Conservation (phyloP, 2,329 filamentous ascomycete genomes). For the Leptographium radiaticola region DNA sequence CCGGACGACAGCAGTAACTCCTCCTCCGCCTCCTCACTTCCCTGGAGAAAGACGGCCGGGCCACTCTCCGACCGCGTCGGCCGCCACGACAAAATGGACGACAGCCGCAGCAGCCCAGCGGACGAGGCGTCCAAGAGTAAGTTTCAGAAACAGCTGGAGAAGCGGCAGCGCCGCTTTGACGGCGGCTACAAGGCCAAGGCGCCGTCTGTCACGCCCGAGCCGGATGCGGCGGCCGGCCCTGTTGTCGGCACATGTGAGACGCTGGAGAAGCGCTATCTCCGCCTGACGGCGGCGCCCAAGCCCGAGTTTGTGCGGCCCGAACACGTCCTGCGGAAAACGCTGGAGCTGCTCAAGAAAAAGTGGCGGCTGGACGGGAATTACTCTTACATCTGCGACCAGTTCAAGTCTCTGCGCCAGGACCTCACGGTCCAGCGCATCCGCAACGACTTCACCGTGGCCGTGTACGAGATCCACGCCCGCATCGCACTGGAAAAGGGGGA, state of each 20-base stretch:
- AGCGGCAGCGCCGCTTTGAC: slow-evolving; percentile 79
- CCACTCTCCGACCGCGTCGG: slow-evolving; percentile 63
- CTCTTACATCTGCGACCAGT: slow-evolving; percentile 95
- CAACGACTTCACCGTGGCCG: slow-evolving; percentile 89
- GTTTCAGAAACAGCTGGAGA: slow-evolving; percentile 76
- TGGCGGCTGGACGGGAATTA: slow-evolving; percentile 93
- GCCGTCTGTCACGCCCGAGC: slow-evolving; percentile 32
- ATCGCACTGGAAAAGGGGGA: slow-evolving; percentile 97
- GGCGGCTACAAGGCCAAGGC: slow-evolving; percentile 46
- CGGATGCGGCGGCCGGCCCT: slow-evolving; percentile 45
- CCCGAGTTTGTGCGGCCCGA: slow-evolving; percentile 81
- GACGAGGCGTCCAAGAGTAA: slow-evolving; percentile 53
- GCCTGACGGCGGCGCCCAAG: slow-evolving; percentile 80
- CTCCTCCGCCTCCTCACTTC: slow-evolving; percentile 37
- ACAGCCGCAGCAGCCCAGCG: slow-evolving; percentile 12
- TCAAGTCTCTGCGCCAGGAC: slow-evolving; percentile 96
- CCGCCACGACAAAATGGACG: slow-evolving; percentile 28
- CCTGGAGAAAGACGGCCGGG: slow-evolving; percentile 56
- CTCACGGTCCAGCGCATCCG: slow-evolving; percentile 95
- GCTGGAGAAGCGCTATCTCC: slow-evolving; percentile 89
- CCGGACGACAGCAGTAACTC: slow-evolving; percentile 29
- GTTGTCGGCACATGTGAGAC: slow-evolving; percentile 74
- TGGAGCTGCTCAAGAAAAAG: slow-evolving; percentile 84
- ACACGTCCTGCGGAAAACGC: slow-evolving; percentile 62
- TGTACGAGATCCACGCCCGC: slow-evolving; percentile 94